phyloP scores from a whole-genome alignment of 768 basidiomycete species.

The Rhodotorula sphaerocarpa region DNA sequence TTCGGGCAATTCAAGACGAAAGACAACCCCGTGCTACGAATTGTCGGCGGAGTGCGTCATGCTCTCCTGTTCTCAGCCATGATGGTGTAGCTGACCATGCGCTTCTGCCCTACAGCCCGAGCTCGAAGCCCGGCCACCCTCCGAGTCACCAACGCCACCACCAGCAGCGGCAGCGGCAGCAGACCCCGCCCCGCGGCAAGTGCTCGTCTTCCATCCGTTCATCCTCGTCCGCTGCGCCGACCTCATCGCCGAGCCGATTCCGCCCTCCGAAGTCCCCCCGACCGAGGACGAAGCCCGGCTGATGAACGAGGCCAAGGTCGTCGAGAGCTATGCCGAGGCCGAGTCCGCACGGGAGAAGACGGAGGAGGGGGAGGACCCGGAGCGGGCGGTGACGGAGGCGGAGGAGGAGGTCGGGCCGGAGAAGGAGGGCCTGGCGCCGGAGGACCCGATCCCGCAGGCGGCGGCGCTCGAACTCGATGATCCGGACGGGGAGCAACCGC shows the following conservation, averaged over 20 bases:
- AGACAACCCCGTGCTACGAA: conserved; percentile 28
- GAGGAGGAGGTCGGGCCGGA: conserved; percentile 12
- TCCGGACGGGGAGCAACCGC: too few species aligned
- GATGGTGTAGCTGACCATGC: not conserved
- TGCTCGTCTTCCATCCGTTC: conserved; percentile 36
- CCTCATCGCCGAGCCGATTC: conserved; percentile 12
- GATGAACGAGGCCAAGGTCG: conserved; percentile 1
- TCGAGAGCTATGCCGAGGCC: conserved; percentile 22
- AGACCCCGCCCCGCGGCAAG: not conserved
- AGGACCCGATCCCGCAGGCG: too few species aligned
- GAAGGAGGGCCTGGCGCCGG: not conserved
- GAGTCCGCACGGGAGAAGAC: conserved; percentile 3
- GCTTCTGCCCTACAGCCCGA: conserved; percentile 11
- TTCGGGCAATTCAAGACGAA: conserved; percentile 15
- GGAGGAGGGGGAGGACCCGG: not conserved
- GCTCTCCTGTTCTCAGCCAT: too few species aligned
- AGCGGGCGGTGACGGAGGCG: not conserved
- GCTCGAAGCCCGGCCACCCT: conserved; percentile 25
- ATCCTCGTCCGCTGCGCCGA: conserved; percentile 2
- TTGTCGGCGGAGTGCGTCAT: conserved; percentile 28
- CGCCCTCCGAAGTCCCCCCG: not conserved
- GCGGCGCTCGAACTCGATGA: too few species aligned
- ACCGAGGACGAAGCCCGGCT: conserved; percentile 4
- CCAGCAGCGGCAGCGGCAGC: too few species aligned
- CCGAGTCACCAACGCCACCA: conserved; percentile 20